Conservation (phyloP, 495 filamentous ascomycete genomes). For the Xylaria bambusicola region DNA sequence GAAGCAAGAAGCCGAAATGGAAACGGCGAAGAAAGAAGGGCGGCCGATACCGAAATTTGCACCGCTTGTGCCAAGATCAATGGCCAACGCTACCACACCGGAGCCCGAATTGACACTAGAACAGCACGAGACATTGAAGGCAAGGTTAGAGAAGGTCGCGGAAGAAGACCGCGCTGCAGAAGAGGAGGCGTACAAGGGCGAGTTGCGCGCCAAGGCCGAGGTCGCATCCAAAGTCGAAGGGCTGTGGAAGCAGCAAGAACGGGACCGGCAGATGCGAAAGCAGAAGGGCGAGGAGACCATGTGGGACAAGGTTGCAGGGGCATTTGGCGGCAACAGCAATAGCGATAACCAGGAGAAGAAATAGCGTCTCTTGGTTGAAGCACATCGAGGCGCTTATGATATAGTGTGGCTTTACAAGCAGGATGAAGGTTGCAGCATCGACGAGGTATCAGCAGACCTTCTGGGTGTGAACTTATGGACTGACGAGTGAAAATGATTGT, state of each 20-base stretch:
- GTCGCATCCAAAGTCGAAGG: conserved; percentile 54
- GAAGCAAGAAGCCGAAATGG: conserved; percentile 68
- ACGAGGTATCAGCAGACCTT: too few species aligned
- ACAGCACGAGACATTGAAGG: conserved; percentile 47
- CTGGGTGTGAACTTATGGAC: too few species aligned
- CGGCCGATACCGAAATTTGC: conserved; percentile 50
- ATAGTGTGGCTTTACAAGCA: neutral
- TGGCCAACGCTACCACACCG: conserved; percentile 7
- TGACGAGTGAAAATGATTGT: too few species aligned
- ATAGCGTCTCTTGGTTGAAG: neutral
- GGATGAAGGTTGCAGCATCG: neutral
- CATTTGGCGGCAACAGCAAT: conserved; percentile 9
- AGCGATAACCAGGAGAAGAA: conserved; percentile 10
- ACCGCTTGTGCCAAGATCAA: conserved; percentile 37
- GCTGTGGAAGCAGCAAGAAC: conserved; percentile 59
- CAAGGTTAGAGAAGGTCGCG: conserved; percentile 58
- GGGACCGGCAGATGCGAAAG: conserved; percentile 58
- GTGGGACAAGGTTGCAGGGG: conserved; percentile 46
- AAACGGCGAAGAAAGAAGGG: conserved; percentile 67
- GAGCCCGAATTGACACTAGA: conserved; percentile 35
- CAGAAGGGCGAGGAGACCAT: conserved; percentile 59
- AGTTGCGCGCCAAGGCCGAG: conserved; percentile 59
- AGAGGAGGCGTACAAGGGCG: conserved; percentile 62
- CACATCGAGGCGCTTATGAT: neutral
- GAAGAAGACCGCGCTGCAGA: conserved; percentile 67